Evolutionary conservation across 2,329 filamentous ascomycete genomes (phyloP), one percentile per base, ranked within the genome.

Genomic region (Truncatella angustata): DNA sequence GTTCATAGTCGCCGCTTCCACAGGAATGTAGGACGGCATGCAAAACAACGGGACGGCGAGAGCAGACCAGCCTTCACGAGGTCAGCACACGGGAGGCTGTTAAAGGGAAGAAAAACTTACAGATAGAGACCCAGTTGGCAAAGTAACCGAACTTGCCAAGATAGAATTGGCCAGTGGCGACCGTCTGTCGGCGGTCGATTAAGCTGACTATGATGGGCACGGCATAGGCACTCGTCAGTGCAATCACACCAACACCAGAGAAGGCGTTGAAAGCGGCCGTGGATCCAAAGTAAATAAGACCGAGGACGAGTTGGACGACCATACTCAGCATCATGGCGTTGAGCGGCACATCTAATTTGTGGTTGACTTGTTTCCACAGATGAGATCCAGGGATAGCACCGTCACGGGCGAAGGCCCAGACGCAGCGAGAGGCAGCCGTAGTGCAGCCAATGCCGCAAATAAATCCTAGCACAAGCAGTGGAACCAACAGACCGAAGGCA

Each of bases 321-420:
- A 86, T 87, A 62, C 79, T 82, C 51, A 88, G 78, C 80, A 88
- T 84, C 85, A 88, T 88, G 57, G 84, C 84, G 65, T 88, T 88
- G 51, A 88, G 60, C 0, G 86, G 86, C 3, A 88, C 77, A 55
- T 87, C 84, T 1, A 87, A 74, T 53, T 74, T 80, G 43, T 69
- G 69, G 73, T 88, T 80, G 59, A 89, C 79, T 56, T 76, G 66
- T 63, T 79, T 80, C 83, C 85, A 88, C 70, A 66, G 72, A 52
- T 72, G 70, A 52, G 81, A 80, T 14, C 83, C 84, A 20, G 86
- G 86, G 39, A 89, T 83, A 54, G 85, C 86, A 47, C 85, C 84
- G 60, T 89, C 86, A 61, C 86, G 83, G 40, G 86, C 79, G 63
- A 89, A 89, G 1, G 85, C 85, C 80, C 85, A 89, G 45, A 80